Percentiles rank a stretch among this genome's conserved stretches.
Evolutionary conservation across 345 rosid species (phyloP).

Genomic region (Citrus medica): DNA sequence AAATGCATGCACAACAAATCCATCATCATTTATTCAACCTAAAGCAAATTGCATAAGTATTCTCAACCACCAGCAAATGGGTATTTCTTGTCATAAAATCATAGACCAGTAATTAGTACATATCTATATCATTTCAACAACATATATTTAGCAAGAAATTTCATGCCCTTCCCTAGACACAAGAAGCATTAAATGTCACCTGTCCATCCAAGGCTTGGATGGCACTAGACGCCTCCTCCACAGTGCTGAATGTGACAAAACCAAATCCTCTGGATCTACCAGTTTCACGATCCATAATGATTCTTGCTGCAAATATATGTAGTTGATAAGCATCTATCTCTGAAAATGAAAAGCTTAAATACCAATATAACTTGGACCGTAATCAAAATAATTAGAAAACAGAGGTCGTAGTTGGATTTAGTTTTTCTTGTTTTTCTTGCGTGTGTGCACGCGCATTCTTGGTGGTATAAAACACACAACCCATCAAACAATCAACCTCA

Average conservation of each 20-base stretch:
- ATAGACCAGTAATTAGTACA: background rate
- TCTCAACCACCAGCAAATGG: background rate
- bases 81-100: background rate
- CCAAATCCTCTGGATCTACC: slow-evolving; percentile 97
- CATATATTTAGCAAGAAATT: background rate
- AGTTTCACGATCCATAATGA: slow-evolving; percentile 85
- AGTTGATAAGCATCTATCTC: slow-evolving; percentile 5
- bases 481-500: background rate
- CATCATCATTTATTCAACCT: background rate
- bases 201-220: slow-evolving; percentile 94
- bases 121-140: background rate
- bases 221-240: slow-evolving; percentile 84
- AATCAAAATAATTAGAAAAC: background rate
- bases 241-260: slow-evolving; percentile 60
- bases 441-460: fast-evolving
- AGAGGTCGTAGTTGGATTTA: background rate
- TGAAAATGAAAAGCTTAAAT: background rate
- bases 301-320: slow-evolving; percentile 52
- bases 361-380: background rate
- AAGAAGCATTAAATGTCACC: slow-evolving; percentile 37
- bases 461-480: background rate
- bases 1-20: background rate
- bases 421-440: background rate
- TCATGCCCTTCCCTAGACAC: background rate
- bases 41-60: background rate